Evolutionary conservation across 1,284 basidiomycete genomes (phyloP).

Genomic region (Paramarasmius palmivorus): DNA sequence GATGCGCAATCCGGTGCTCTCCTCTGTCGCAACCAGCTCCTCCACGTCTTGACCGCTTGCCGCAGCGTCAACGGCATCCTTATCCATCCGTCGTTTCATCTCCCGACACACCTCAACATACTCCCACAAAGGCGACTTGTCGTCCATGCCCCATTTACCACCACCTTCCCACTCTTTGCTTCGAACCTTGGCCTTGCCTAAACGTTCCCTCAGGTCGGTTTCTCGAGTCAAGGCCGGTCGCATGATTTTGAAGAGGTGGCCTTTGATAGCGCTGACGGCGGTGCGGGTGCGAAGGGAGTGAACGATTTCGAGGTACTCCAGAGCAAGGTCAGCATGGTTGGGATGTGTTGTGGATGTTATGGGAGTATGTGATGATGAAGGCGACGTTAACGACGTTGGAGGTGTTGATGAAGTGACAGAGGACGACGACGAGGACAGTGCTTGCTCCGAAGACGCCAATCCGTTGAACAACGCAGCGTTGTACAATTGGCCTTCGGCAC

Average conservation of each 20-base stretch:
- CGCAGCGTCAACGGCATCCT: conserved; percentile 48
- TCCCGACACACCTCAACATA: conserved; percentile 67
- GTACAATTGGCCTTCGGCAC: conserved; percentile 93
- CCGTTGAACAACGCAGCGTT: conserved; percentile 83
- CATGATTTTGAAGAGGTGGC: conserved; percentile 92
- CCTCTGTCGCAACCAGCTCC: conserved; percentile 50
- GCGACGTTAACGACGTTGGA: conserved; percentile 22
- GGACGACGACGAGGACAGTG: conserved; percentile 13
- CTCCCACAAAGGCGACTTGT: conserved; percentile 31
- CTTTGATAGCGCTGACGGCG: conserved; percentile 77
- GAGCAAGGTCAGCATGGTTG: conserved; percentile 65
- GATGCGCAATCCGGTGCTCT: conserved; percentile 53
- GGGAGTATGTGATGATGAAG: conserved; percentile 18
- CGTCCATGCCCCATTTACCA: conserved; percentile 30
- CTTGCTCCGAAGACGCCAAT: conserved; percentile 20
- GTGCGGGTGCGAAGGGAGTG: conserved; percentile 74
- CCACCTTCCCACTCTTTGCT: conserved; percentile 20
- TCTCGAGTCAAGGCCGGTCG: conserved; percentile 75
- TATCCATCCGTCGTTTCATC: conserved; percentile 68
- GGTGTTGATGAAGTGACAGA: conserved; percentile 11
- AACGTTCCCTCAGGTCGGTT: conserved; percentile 69
- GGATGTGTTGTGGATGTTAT: conserved; percentile 48
- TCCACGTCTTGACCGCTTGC: conserved; percentile 36
- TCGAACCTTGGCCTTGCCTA: conserved; percentile 54
- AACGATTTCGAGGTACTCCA: conserved; percentile 89